Evolutionary conservation across 495 filamentous ascomycete genomes (phyloP), one percentile per base, ranked within the genome.

Genomic region (Entonaema liquescens): DNA sequence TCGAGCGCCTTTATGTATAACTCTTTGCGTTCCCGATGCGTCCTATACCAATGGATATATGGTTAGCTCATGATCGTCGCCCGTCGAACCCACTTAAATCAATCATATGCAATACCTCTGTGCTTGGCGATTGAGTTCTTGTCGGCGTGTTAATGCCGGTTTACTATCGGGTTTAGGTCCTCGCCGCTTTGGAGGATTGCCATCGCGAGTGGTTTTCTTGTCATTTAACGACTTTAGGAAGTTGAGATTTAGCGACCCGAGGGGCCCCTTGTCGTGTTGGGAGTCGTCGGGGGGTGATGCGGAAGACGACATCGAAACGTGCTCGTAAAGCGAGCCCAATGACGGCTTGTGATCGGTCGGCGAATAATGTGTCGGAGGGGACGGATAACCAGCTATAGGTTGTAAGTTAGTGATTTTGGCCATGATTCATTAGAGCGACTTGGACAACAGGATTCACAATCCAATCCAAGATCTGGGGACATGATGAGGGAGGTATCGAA

Each of bases 121-220:
- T 28, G 95, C 95, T 82, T 98, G 94, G 60, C 95, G 88, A 76
- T 99, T 99, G 53, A 98, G 80, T 76, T 99, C 95, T 74, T 99
- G 95, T 53, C 94, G 86, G 40, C 95, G 85, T n/a, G 94, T 99
- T 71, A 96, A 80, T 53, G 95, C 93, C 3, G 95, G 95, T 73
- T 97, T 97, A 82, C 92, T 96, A 78, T 98, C 95, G 26, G 95
- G 95, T 73, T 99, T 99, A 0, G 95, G 95, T 2, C 95, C 95
- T 74, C 95, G 87, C 62, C 92, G 88, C 80, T 99, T 99, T 3
- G 92, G 89, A 23, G 91, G 84, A 71, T 95, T 89, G 15, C 94
- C 94, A 86, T 96, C 95, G 90, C 83, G 81, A 5, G 86, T 89
- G 8, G 81, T 84, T 74, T 85, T 89, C 80, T 89, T 89, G 56